phyloP scores from a whole-genome alignment of 2,329 filamentous ascomycete genomes.

The Dothidotthia symphoricarpi region DNA sequence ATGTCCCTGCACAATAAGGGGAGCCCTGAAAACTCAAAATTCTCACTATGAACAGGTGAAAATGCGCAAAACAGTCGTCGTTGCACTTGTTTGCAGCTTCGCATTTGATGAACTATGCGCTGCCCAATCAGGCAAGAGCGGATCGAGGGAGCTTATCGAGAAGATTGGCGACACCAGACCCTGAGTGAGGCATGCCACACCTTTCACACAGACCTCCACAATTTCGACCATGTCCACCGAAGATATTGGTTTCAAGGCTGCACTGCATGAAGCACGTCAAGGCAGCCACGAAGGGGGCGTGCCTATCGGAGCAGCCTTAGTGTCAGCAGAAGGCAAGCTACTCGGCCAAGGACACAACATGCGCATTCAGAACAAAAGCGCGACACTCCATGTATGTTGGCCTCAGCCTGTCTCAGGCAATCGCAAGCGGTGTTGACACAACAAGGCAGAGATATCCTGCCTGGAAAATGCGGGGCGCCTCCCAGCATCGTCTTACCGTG shows the following conservation, averaged over 20 bases:
- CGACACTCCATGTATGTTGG: constrained; percentile 64
- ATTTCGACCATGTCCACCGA: too few relatives aligned
- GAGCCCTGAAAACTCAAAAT: neutral
- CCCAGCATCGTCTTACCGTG: constrained; percentile 65
- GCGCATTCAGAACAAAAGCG: constrained; percentile 69
- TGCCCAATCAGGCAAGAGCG: constrained; percentile 11
- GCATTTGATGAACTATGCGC: constrained; percentile 2
- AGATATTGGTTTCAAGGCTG: constrained; percentile 54
- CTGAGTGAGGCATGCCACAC: too few relatives aligned
- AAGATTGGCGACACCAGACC: constrained; percentile 12
- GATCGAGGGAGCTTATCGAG: constrained; percentile 16
- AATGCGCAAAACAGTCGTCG: too few relatives aligned
- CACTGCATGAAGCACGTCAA: constrained; percentile 57
- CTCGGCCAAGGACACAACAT: constrained; percentile 73
- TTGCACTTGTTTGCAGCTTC: too few relatives aligned
- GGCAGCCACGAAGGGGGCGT: constrained; percentile 59
- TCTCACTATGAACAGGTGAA: neutral
- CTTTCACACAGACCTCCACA: too few relatives aligned
- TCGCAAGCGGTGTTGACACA: constrained; percentile 1
- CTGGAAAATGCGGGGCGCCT: constrained; percentile 72
- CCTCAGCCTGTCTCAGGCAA: neutral
- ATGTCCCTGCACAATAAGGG: neutral
- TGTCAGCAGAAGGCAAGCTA: constrained; percentile 67
- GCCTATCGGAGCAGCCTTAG: constrained; percentile 60
- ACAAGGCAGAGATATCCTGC: constrained; percentile 71